Conservation (phyloP, 169 alveolate genomes). For the Eimeria praecox region DNA sequence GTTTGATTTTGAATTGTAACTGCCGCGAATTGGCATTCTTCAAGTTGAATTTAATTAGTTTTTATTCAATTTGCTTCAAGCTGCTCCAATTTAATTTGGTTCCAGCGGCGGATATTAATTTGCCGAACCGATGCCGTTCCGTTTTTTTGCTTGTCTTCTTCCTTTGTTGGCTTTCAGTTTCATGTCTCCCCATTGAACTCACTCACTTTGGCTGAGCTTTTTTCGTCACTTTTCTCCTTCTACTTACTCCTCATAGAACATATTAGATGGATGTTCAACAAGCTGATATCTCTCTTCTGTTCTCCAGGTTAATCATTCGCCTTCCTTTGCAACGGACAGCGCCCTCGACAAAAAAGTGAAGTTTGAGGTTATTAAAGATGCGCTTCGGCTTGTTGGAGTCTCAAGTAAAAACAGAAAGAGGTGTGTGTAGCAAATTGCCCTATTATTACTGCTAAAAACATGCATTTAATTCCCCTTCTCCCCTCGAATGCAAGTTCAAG, state of each 20-base stretch:
- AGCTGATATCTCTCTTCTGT: not conserved
- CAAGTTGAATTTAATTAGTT: too few relatives aligned
- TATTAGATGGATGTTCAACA: not conserved
- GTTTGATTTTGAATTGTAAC: too few relatives aligned
- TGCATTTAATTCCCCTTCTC: too few relatives aligned
- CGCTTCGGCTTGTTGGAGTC: constrained; percentile 86
- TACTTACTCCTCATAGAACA: not conserved
- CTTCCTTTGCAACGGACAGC: constrained; percentile 88
- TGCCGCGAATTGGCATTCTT: too few relatives aligned
- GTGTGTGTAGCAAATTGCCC: not conserved
- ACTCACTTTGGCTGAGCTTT: not conserved
- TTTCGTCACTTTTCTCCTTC: not conserved
- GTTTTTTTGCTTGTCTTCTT: not conserved
- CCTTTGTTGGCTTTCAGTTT: not conserved
- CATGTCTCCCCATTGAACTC: not conserved
- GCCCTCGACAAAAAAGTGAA: constrained; percentile 88
- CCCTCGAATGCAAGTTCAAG: too few relatives aligned
- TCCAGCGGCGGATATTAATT: too few relatives aligned
- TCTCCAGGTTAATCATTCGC: constrained; percentile 89
- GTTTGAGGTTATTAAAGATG: constrained; percentile 87
- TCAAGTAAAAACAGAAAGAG: constrained; percentile 82
- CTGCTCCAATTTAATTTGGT: too few relatives aligned
- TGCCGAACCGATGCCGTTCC: too few relatives aligned
- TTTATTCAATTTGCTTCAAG: too few relatives aligned
- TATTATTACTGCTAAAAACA: not conserved